Percentiles rank a stretch among this genome's conserved stretches.
These are phyloP conservation scores for Pseudogymnoascus sp. DNA, from an alignment of 2,329 filamentous ascomycete species.

Conservation along the genomic window DNA sequence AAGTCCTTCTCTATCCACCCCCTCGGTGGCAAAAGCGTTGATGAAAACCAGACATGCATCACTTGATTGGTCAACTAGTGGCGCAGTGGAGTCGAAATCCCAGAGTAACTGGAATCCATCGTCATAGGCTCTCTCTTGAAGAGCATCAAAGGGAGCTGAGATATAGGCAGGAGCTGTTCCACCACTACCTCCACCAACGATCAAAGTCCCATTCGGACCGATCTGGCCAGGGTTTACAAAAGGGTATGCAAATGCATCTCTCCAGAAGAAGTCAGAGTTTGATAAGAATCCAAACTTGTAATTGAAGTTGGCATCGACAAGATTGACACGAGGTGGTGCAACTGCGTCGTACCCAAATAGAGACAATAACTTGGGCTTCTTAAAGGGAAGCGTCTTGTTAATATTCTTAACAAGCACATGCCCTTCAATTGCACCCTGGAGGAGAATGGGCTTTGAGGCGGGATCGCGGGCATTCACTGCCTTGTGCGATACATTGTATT, in stretches of 20 bases:
- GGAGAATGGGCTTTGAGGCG: conserved; percentile 38
- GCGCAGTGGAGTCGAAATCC: conserved; percentile 45
- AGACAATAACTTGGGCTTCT: conserved; percentile 42
- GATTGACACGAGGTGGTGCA: conserved; percentile 9
- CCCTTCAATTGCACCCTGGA: conserved; percentile 53
- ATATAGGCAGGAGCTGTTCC: conserved; percentile 40
- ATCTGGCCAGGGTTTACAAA: conserved; percentile 23
- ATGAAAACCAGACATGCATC: conserved; percentile 63
- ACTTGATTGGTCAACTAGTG: conserved; percentile 39
- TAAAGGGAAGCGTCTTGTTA: conserved; percentile 47
- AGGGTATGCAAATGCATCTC: conserved; percentile 34
- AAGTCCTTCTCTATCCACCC: conserved; percentile 53
- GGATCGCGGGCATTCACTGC: conserved; percentile 48
- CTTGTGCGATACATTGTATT: conserved; percentile 41
- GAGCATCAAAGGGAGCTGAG: conserved; percentile 46
- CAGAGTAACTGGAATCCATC: conserved; percentile 52
- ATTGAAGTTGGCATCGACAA: conserved; percentile 55
- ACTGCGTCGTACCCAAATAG: conserved; percentile 54
- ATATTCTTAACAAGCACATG: conserved; percentile 64
- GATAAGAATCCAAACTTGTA: conserved; percentile 32
- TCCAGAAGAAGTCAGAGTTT: conserved; percentile 48
- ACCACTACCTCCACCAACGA: conserved; percentile 41
- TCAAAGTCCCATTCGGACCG: conserved; percentile 41
- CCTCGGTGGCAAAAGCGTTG: conserved; percentile 66
- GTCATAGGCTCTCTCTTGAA: conserved; percentile 42